phyloP scores from a whole-genome alignment of 495 filamentous ascomycete genomes.

The Neurospora sp. region DNA sequence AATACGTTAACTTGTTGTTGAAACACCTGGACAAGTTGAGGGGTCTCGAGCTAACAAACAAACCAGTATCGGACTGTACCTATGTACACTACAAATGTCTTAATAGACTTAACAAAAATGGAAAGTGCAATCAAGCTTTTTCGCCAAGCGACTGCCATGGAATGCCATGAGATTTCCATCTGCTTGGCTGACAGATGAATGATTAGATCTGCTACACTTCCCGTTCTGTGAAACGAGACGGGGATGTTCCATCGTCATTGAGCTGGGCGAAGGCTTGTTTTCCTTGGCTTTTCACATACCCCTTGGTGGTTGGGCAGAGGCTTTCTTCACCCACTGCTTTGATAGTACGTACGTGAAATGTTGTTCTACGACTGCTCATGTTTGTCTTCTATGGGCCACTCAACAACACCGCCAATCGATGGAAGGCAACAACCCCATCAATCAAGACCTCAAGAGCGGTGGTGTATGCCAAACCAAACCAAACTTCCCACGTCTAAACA shows the following conservation, averaged over 20 bases:
- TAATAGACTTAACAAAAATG: background rate
- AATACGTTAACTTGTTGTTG: too few relatives aligned
- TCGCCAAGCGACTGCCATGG: background rate
- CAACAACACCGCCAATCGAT: background rate
- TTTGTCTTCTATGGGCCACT: background rate
- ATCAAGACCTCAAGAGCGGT: background rate
- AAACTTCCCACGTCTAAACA: background rate
- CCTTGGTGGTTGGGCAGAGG: background rate
- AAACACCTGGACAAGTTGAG: too few relatives aligned
- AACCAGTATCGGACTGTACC: background rate
- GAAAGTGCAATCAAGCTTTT: background rate
- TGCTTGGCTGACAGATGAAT: background rate
- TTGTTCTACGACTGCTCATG: too few relatives aligned
- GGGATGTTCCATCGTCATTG: background rate
- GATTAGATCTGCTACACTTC: background rate
- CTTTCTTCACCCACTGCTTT: background rate
- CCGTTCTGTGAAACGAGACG: background rate
- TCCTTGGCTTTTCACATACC: background rate
- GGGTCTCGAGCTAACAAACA: too few relatives aligned
- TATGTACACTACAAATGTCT: background rate
- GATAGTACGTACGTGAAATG: background rate
- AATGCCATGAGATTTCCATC: background rate
- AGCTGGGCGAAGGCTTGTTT: background rate
- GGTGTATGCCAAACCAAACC: background rate
- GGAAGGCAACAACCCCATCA: background rate